These are phyloP conservation scores for Cladobotryum protrusum DNA, from an alignment of 2,329 filamentous ascomycete species.

Conservation along the genomic window DNA sequence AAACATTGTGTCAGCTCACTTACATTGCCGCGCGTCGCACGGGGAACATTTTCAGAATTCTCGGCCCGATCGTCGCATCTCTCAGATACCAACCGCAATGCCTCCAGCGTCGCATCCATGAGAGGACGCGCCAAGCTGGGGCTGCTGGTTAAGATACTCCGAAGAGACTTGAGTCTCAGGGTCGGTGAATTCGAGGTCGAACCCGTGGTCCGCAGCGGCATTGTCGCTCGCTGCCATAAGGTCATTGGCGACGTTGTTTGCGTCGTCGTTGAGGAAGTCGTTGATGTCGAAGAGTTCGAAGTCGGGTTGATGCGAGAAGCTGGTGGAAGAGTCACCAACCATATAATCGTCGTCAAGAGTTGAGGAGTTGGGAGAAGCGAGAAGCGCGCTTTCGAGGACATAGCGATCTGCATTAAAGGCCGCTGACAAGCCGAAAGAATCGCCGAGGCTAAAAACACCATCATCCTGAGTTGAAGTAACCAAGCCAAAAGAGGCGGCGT, in stretches of 20 bases:
- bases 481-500: constrained; percentile 35
- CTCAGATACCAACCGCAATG: constrained; percentile 65
- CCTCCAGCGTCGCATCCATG: constrained; percentile 66
- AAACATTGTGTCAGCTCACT: constrained; percentile 31
- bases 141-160: constrained; percentile 66
- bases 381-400: constrained; percentile 69
- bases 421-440: constrained; percentile 63
- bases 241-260: constrained; percentile 39
- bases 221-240: constrained; percentile 43
- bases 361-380: constrained; percentile 64
- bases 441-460: constrained; percentile 61
- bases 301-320: constrained; percentile 35
- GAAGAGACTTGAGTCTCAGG: constrained; percentile 55
- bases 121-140: constrained; percentile 67
- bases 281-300: constrained; percentile 46
- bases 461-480: constrained; percentile 50
- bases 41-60: constrained; percentile 26
- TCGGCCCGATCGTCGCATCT: constrained; percentile 42
- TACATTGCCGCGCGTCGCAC: constrained; percentile 32
- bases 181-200: constrained; percentile 49
- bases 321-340: constrained; percentile 52
- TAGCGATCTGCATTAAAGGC: constrained; percentile 66
- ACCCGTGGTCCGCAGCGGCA: constrained; percentile 47
- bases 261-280: constrained; percentile 51
- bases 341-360: constrained; percentile 62